Evolutionary conservation across 1,284 basidiomycete species (phyloP), one percentile per base, ranked within the genome.

Genomic region (Peniophora sp.): DNA sequence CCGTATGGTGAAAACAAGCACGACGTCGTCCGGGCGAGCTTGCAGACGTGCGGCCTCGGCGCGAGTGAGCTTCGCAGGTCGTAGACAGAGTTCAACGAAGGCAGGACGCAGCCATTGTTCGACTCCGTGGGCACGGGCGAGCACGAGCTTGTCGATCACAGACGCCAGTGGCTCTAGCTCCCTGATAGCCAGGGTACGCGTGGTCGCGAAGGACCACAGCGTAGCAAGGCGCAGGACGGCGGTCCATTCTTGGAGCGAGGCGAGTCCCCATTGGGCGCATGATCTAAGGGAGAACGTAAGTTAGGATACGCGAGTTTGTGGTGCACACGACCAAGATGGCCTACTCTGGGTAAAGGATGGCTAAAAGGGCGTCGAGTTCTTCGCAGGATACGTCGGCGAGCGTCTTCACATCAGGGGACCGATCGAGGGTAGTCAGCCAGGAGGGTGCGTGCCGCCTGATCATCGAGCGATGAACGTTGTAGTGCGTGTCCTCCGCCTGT

Each of bases 191-290:
- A 70, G 65, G 1, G 54, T 55, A 16, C 65, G 62, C 19, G 72
- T 53, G 38, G 65, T 60, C 1, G 52, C 22, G 56, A 72, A 71
- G 16, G 59, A 59, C 63, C 65, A 70, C 20, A 57, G 56, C 9
- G 61, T 59, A 2, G 69, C 57, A 23, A 71, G 61, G 16, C 64
- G 55, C 14, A 73, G 67, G 38, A 71, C 59, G 2, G 66, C 64
- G 22, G 61, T 64, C 71, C 71, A 74, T 44, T 72, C 65, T 32
- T 63, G 57, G 17, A 61, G 55, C 9, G 66, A 65, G 3, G 56
- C 56, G 36, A 65, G 57, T 45, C 67, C 63, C 9, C 58, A 58
- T n/a, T 58, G 52, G 1, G 53, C 48, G 19, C 67, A 64, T 45
- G 23, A 23, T 45, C 23, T 22, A 25, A 10, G 24, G 23, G 10